A percentile compares a stretch with the other conserved stretches of the same genome.
These are phyloP conservation scores for Saturnispora gosingensis DNA, from an alignment of 805 yeast genomes.

Conservation along the genomic window DNA sequence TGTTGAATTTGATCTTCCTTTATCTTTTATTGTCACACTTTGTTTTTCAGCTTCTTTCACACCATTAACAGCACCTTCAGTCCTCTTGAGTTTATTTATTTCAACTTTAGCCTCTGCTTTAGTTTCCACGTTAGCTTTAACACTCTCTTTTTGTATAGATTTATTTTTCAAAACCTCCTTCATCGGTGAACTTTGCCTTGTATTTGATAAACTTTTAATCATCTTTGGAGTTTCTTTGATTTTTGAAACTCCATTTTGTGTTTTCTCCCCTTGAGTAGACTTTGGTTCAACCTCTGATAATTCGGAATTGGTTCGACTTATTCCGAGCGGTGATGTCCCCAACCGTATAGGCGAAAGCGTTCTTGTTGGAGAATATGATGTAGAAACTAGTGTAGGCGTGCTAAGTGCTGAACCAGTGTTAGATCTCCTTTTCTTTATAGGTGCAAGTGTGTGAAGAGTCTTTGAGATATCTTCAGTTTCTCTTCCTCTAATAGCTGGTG, in stretches of 20 bases:
- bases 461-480: conserved; percentile 1
- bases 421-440: conserved; percentile 1
- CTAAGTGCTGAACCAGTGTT: neutral
- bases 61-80: too few relatives aligned
- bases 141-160: neutral
- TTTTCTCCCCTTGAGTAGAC: neutral
- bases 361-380: neutral
- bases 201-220: neutral
- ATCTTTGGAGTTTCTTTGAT: neutral
- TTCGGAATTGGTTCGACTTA: neutral
- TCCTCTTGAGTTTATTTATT: neutral
- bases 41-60: neutral
- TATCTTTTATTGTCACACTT: neutral
- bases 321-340: conserved; percentile 6
- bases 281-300: neutral
- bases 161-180: neutral
- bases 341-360: neutral
- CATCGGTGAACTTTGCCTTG: neutral
- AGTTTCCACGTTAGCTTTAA: neutral
- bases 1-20: neutral
- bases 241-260: neutral
- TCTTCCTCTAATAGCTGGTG: neutral
- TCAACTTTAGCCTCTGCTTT: neutral
- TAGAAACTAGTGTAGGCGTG: neutral
- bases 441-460: neutral